Evolutionary conservation across 2,329 filamentous ascomycete species (phyloP).

Genomic region (Penicillium sclerotigenum): DNA sequence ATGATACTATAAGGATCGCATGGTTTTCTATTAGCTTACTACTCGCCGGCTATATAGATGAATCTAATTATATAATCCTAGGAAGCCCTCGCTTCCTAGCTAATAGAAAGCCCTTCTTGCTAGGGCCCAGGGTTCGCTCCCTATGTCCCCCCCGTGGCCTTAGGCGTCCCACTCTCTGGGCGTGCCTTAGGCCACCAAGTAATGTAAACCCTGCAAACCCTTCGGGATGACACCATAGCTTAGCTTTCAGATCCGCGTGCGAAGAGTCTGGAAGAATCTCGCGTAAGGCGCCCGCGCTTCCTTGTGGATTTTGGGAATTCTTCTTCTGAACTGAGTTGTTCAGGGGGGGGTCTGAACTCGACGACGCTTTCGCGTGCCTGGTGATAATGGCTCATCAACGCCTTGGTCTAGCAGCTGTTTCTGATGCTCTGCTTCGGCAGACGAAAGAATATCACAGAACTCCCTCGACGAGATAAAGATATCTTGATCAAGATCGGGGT

Average conservation of each 20-base stretch:
- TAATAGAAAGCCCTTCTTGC: too few relatives aligned
- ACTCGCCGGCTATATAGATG: too few relatives aligned
- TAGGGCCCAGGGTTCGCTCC: too few relatives aligned
- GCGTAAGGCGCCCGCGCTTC: background rate
- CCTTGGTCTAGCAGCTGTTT: background rate
- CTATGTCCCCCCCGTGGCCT: too few relatives aligned
- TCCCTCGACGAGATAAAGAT: conserved; percentile 5
- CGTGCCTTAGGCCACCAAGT: too few relatives aligned
- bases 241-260: background rate
- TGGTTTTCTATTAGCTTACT: too few relatives aligned
- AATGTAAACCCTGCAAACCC: too few relatives aligned
- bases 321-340: background rate
- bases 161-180: too few relatives aligned
- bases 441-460: background rate
- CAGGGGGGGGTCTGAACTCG: background rate
- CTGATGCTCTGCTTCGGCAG: background rate
- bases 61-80: too few relatives aligned
- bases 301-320: background rate
- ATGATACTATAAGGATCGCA: too few relatives aligned
- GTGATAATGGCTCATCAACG: background rate
- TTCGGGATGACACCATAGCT: background rate
- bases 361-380: background rate
- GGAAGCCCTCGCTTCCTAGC: too few relatives aligned
- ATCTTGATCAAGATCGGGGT: conserved; percentile 1
- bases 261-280: background rate